Conservation (phyloP, 1,139 yeast genomes). For the Geotrichum bryndzae region DNA sequence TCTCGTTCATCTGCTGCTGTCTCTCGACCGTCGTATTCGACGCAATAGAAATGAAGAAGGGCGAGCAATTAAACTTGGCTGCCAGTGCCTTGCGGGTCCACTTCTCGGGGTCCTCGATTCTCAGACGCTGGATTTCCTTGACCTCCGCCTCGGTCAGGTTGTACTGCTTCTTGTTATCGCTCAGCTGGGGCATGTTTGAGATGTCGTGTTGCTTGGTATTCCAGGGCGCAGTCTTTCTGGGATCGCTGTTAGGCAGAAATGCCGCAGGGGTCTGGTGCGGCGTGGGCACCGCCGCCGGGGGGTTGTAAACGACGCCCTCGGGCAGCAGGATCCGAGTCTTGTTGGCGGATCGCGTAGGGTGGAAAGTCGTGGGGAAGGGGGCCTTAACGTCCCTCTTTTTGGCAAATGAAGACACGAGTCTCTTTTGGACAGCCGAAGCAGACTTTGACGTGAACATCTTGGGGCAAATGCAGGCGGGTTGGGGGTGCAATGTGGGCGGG, state of each 20-base stretch:
- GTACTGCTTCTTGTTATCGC: conserved; percentile 45
- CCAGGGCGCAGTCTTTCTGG: conserved; percentile 40
- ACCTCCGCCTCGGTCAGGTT: conserved; percentile 58
- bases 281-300: conserved; percentile 45
- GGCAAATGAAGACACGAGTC: conserved; percentile 16
- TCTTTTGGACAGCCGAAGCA: not conserved
- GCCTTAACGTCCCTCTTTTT: conserved; percentile 22
- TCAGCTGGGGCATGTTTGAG: conserved; percentile 34
- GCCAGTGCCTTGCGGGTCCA: conserved; percentile 70
- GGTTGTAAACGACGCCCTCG: conserved; percentile 38
- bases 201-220: conserved; percentile 27
- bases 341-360: conserved; percentile 40
- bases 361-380: conserved; percentile 38
- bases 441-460: not conserved
- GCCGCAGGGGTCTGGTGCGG: conserved; percentile 65
- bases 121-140: conserved; percentile 53
- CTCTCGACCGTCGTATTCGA: conserved; percentile 42
- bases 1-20: conserved; percentile 40
- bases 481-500: not conserved
- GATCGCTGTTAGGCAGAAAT: conserved; percentile 62
- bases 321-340: conserved; percentile 38
- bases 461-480: not conserved
- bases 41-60: conserved; percentile 49
- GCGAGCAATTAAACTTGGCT: conserved; percentile 52
- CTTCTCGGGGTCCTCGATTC: conserved; percentile 53